Evolutionary conservation across 768 basidiomycete genomes (phyloP).

Genomic region (Crepidotus variabilis): DNA sequence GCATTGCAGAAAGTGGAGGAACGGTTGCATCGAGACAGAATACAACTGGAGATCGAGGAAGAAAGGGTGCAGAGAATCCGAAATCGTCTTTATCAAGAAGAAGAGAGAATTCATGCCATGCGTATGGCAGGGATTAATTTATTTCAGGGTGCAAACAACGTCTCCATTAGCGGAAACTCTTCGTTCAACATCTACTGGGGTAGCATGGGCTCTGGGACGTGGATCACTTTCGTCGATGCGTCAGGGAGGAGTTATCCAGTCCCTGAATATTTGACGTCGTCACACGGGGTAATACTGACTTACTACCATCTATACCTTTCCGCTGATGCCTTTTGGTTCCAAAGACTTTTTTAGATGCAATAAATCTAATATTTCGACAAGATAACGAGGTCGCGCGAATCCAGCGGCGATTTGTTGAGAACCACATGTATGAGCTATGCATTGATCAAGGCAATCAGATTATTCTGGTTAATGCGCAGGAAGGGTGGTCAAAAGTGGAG

Average conservation of each 20-base stretch:
- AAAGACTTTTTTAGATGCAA: not conserved
- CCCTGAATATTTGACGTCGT: not conserved
- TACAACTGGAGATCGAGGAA: too few species aligned
- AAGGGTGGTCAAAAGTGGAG: not conserved
- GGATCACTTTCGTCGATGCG: not conserved
- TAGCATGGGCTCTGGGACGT: too few species aligned
- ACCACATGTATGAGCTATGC: not conserved
- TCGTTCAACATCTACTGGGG: not conserved
- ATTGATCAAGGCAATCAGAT: not conserved
- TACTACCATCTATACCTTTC: not conserved
- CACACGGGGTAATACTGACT: not conserved
- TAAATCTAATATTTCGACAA: not conserved
- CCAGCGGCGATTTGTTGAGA: not conserved
- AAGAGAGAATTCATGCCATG: too few species aligned
- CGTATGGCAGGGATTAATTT: not conserved
- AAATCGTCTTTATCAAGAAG: too few species aligned
- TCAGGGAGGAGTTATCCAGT: not conserved
- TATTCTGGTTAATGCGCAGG: not conserved
- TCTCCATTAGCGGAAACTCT: not conserved
- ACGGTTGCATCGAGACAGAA: too few species aligned
- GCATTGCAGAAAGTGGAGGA: too few species aligned
- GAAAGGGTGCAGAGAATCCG: too few species aligned
- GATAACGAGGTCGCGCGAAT: not conserved
- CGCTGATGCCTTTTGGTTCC: not conserved
- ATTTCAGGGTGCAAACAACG: not conserved